A percentile compares a stretch with the other conserved stretches of the same genome.
Evolutionary conservation across 345 rosid species (phyloP).

Genomic region (Aegle marmelos): DNA sequence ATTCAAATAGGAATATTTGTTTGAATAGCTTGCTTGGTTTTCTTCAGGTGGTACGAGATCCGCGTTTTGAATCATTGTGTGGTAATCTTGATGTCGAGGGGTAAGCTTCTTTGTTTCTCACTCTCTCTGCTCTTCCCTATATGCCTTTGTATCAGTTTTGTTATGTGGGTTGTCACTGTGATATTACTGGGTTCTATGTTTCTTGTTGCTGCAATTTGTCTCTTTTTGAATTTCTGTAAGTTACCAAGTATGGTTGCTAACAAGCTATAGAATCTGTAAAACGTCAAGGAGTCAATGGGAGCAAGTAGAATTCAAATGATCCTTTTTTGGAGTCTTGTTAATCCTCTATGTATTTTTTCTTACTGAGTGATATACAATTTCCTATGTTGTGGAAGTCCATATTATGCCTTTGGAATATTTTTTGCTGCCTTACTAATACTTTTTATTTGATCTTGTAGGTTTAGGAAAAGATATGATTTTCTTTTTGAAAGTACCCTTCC

Average conservation of each 20-base stretch:
- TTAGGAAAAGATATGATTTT: constrained; percentile 73
- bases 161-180: background rate
- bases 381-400: background rate
- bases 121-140: background rate
- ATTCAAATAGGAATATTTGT: background rate
- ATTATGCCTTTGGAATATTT: background rate
- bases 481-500: constrained; percentile 66
- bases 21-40: background rate
- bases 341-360: background rate
- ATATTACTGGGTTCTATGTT: background rate
- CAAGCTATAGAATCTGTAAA: background rate
- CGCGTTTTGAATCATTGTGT: constrained; percentile 69
- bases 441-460: constrained; percentile 35
- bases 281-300: background rate
- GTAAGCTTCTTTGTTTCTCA: constrained; percentile 27
- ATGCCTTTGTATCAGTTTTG: background rate
- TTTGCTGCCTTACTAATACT: background rate
- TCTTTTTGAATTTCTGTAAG: background rate
- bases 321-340: background rate
- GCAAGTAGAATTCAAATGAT: background rate
- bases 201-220: background rate
- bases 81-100: constrained; percentile 67
- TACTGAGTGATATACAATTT: background rate
- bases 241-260: background rate
- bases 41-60: constrained; percentile 61